These are phyloP conservation scores for Gossypium arboreum DNA, from an alignment of 345 rosid genomes.

Conservation along the genomic window DNA sequence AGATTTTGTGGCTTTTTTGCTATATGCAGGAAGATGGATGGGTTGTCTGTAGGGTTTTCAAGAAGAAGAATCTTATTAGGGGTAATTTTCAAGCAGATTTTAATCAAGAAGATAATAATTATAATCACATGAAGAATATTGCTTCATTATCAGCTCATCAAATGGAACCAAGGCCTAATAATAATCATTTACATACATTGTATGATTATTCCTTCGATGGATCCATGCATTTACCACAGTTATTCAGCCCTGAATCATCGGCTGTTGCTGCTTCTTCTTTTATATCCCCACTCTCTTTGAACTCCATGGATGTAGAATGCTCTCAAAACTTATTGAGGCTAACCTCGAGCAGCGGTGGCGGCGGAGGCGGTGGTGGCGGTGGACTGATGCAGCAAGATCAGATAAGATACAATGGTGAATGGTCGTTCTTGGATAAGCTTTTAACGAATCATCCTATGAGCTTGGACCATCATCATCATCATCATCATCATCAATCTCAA, in stretches of 20 bases:
- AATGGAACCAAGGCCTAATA: conserved; percentile 27
- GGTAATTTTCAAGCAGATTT: conserved; percentile 33
- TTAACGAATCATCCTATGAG: conserved; percentile 37
- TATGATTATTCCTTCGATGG: conserved; percentile 26
- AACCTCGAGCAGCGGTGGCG: conserved; percentile 23
- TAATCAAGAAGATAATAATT: conserved; percentile 24
- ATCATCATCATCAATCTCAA: conserved; percentile 13
- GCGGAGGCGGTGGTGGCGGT: conserved; percentile 4
- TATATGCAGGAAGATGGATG: conserved; percentile 66
- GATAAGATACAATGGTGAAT: conserved; percentile 42
- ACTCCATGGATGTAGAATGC: conserved; percentile 37
- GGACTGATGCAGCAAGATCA: conserved; percentile 25
- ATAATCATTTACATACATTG: conserved; percentile 23
- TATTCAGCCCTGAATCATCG: conserved; percentile 56
- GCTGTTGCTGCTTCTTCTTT: conserved; percentile 22
- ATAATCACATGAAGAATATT: conserved; percentile 22
- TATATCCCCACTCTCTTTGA: conserved; percentile 25
- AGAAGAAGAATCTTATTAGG: conserved; percentile 51
- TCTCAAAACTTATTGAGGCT: conserved; percentile 59
- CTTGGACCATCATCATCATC: conserved; percentile 18
- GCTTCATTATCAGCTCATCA: conserved; percentile 24
- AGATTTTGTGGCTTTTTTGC: neutral
- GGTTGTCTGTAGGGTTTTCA: conserved; percentile 66
- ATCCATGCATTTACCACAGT: conserved; percentile 62
- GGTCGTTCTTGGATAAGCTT: conserved; percentile 76